phyloP scores from a whole-genome alignment of 139 green algal species.

The Closterium sp. region DNA sequence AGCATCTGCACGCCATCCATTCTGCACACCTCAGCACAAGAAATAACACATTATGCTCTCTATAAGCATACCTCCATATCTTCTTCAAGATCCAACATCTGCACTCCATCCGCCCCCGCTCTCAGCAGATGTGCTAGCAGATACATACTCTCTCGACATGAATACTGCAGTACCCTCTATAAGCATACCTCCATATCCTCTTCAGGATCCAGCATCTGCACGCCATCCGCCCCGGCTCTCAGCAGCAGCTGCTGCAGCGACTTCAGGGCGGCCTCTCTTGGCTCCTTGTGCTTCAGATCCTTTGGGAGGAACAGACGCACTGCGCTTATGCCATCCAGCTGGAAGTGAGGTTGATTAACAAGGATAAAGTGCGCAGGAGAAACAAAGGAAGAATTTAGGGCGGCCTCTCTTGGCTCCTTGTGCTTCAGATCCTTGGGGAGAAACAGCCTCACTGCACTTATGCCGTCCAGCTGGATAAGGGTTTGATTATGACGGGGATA shows the following conservation, averaged over 20 bases:
- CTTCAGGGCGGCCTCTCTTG: slow-evolving; percentile 29
- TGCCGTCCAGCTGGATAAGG: neutral
- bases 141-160: too few relatives aligned
- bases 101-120: too few relatives aligned
- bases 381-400: too few relatives aligned
- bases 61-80: slow-evolving; percentile 75
- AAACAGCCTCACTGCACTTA: slow-evolving; percentile 69
- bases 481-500: too few relatives aligned
- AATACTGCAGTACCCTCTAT: neutral
- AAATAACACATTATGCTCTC: too few relatives aligned
- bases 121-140: too few relatives aligned
- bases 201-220: slow-evolving; percentile 79
- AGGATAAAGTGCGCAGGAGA: too few relatives aligned
- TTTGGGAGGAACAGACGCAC: slow-evolving; percentile 71
- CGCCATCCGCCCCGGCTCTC: slow-evolving; percentile 20
- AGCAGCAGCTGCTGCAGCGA: slow-evolving; percentile 53
- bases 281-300: slow-evolving; percentile 65
- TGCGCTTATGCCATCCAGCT: slow-evolving; percentile 61
- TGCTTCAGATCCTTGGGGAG: slow-evolving; percentile 68
- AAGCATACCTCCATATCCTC: slow-evolving; percentile 78
- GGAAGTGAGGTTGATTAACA: neutral
- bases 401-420: neutral
- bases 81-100: slow-evolving; percentile 74
- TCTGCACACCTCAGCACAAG: too few relatives aligned
- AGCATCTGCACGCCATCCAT: slow-evolving; percentile 68